Evolutionary conservation across 768 basidiomycete species (phyloP).

Genomic region (Trametes cubensis): DNA sequence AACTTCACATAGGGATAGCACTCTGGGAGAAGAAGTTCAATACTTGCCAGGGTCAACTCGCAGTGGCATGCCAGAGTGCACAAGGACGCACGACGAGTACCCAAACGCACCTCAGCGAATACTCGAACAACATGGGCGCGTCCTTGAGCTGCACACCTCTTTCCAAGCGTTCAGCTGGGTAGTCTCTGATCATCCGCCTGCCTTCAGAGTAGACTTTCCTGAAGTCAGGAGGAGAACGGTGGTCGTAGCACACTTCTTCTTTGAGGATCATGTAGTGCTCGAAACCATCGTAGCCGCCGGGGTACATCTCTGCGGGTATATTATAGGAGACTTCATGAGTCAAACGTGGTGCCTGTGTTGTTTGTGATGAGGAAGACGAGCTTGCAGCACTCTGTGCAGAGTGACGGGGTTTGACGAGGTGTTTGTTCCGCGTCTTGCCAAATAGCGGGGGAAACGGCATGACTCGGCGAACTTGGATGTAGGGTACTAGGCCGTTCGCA

Average conservation of each 20-base stretch:
- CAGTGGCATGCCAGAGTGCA: background rate
- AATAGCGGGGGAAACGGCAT: no score
- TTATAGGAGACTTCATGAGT: background rate
- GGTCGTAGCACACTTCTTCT: constrained; percentile 10
- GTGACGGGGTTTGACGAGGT: no score
- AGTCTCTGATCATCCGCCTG: background rate
- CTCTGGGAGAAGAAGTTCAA: background rate
- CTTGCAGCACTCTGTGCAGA: no score
- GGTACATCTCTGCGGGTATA: background rate
- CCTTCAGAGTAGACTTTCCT: background rate
- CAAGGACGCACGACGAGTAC: background rate
- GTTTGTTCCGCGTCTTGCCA: no score
- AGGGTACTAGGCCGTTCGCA: no score
- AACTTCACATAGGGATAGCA: constrained; percentile 1
- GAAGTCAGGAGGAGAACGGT: constrained; percentile 4
- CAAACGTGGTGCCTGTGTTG: background rate
- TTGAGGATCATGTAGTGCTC: constrained; percentile 6
- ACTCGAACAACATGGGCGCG: constrained; percentile 7
- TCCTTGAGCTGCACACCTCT: background rate
- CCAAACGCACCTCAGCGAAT: constrained; percentile 1
- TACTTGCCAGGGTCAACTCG: background rate
- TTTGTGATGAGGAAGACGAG: background rate
- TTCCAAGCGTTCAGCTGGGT: background rate
- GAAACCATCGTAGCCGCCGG: background rate
- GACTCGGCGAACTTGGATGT: no score